Evolutionary conservation across 2,329 filamentous ascomycete genomes (phyloP).

Genomic region (Penicillium sclerotigenum): DNA sequence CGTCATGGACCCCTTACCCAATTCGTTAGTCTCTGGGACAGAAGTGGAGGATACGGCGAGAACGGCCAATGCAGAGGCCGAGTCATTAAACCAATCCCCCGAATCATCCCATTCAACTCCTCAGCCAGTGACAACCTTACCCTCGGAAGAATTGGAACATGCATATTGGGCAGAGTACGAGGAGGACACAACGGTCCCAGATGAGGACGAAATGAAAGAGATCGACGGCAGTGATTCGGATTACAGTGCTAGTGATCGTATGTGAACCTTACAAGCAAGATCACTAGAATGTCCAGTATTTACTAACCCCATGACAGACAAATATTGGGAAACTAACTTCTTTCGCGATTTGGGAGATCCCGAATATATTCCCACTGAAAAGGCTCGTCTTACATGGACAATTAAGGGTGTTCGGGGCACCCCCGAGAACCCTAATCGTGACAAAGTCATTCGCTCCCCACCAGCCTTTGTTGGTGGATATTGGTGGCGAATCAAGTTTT

Average conservation of each 20-base stretch:
- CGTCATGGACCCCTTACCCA: slow-evolving; percentile 14
- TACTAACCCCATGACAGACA: slow-evolving; percentile 36
- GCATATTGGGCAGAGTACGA: slow-evolving; percentile 54
- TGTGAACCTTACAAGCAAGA: slow-evolving; percentile 9
- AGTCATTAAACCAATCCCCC: background rate
- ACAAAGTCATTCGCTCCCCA: slow-evolving; percentile 58
- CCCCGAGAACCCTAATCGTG: slow-evolving; percentile 57
- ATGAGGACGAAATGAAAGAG: slow-evolving; percentile 57
- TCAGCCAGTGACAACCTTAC: slow-evolving; percentile 12
- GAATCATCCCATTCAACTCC: slow-evolving; percentile 18
- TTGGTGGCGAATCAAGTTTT: slow-evolving; percentile 66
- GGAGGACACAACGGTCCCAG: slow-evolving; percentile 56
- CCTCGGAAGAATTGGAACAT: slow-evolving; percentile 30
- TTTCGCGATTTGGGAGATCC: slow-evolving; percentile 57
- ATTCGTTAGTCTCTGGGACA: background rate
- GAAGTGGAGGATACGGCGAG: background rate
- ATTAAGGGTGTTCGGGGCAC: slow-evolving; percentile 60
- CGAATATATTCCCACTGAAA: slow-evolving; percentile 53
- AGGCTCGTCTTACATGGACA: slow-evolving; percentile 58
- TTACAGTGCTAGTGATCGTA: slow-evolving; percentile 55
- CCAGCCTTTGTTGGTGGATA: slow-evolving; percentile 56
- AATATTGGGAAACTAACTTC: slow-evolving; percentile 58
- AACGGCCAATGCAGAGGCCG: slow-evolving; percentile 4
- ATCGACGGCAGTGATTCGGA: slow-evolving; percentile 52
- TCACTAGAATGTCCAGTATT: background rate